Evolutionary conservation across 2,329 filamentous ascomycete species (phyloP).

Genomic region (Aspergillus proliferans): DNA sequence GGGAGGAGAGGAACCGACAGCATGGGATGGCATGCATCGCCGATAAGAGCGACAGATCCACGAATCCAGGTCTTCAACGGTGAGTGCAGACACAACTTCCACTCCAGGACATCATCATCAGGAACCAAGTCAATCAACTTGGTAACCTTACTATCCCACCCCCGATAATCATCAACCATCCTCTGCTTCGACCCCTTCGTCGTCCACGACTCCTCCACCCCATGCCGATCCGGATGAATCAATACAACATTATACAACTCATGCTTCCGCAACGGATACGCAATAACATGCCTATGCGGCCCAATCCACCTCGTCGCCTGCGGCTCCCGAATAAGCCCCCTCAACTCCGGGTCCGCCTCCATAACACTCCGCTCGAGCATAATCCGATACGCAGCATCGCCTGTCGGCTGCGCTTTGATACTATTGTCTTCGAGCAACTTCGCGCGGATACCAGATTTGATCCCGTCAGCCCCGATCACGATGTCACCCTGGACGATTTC

Average conservation of each 20-base stretch:
- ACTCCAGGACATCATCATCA: slow-evolving; percentile 43
- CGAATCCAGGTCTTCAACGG: slow-evolving; percentile 31
- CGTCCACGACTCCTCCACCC: slow-evolving; percentile 58
- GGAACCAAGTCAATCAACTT: slow-evolving; percentile 56
- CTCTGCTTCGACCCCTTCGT: slow-evolving; percentile 55
- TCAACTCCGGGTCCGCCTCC: slow-evolving; percentile 59
- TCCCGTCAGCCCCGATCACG: slow-evolving; percentile 49
- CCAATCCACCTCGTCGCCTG: slow-evolving; percentile 70
- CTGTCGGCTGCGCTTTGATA: slow-evolving; percentile 42
- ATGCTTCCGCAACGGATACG: slow-evolving; percentile 65
- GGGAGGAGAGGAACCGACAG: slow-evolving; percentile 21
- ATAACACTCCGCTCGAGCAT: slow-evolving; percentile 66
- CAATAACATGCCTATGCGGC: slow-evolving; percentile 68
- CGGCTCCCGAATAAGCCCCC: slow-evolving; percentile 61
- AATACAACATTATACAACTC: slow-evolving; percentile 60
- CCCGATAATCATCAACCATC: slow-evolving; percentile 57
- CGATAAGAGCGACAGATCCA: slow-evolving; percentile 33
- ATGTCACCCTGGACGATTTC: slow-evolving; percentile 37
- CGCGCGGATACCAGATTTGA: slow-evolving; percentile 44
- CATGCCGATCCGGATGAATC: slow-evolving; percentile 56
- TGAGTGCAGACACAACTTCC: slow-evolving; percentile 30
- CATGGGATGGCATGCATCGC: slow-evolving; percentile 43
- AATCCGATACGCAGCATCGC: slow-evolving; percentile 73
- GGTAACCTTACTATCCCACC: slow-evolving; percentile 56
- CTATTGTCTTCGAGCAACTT: slow-evolving; percentile 30